Conservation (phyloP, 805 yeast genomes). For the Spathaspora sp. region DNA sequence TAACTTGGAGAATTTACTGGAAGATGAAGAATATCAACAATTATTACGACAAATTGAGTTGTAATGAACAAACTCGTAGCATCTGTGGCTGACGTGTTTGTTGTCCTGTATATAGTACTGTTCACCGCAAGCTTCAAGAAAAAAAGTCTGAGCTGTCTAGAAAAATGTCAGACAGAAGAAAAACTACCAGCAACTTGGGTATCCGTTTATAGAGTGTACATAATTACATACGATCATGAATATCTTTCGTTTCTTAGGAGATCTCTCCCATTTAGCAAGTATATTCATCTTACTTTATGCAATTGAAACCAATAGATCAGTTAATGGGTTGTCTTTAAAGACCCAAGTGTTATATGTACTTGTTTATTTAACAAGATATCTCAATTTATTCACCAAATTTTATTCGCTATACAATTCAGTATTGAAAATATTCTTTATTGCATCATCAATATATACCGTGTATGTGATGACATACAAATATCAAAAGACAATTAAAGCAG, state of each 20-base stretch:
- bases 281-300: constrained; percentile 72
- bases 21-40: constrained; percentile 15
- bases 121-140: background rate
- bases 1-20: constrained; percentile 6
- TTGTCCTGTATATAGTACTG: background rate
- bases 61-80: background rate
- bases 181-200: background rate
- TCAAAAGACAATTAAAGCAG: constrained; percentile 58
- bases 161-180: background rate
- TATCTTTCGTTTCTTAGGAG: constrained; percentile 53
- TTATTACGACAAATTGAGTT: constrained; percentile 9
- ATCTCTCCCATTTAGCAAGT: constrained; percentile 77
- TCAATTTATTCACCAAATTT: constrained; percentile 45
- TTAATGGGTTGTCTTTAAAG: constrained; percentile 83
- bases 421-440: constrained; percentile 81
- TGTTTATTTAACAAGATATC: constrained; percentile 37
- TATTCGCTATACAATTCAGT: constrained; percentile 69
- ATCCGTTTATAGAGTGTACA: background rate
- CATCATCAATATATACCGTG: constrained; percentile 70
- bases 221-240: constrained; percentile 25
- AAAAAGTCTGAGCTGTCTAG: background rate
- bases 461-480: constrained; percentile 64
- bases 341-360: constrained; percentile 73
- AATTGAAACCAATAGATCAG: constrained; percentile 59
- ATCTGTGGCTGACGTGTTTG: background rate